Evolutionary conservation across 2,329 filamentous ascomycete genomes (phyloP), one percentile per base, ranked within the genome.

Genomic region (Colletotrichum cuscutae): DNA sequence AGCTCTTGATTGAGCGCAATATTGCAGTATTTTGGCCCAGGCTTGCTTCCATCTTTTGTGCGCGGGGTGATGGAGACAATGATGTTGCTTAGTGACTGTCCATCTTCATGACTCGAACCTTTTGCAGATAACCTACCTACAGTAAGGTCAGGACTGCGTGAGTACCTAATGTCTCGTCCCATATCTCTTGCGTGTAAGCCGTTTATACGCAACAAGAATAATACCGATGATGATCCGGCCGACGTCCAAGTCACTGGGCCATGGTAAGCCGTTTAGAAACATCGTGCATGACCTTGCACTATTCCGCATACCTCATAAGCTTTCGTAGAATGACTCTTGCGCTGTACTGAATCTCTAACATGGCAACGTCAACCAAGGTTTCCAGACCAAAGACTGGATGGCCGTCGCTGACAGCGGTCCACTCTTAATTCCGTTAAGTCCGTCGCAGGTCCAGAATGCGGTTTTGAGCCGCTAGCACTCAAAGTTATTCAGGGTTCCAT

Each of bases 361-460:
- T 32, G 11, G 32, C 57, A 30, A 62, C 22, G 63, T 68, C 57
- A 49, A 57, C 54, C n/a, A 54, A 35, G 54, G 24, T 37, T 59
- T 46, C 13, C 30, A 15, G 42, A 12, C 24, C 13, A 42, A 37
- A 57, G 42, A 42, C 60, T 30, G 30, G 24, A 59, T 19, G 54
- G 35, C 37, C 15, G 37, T 30, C 54, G 24, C 42, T 54, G 37
- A 22, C 64, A 26, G 22, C 26, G 22, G 13, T n/a, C 59, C 59
- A 59, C 30, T 49, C 15, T 70, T 70, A 46, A 60, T 32, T 72
- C 70, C 70, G 67, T 70, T 70, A 72, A 57, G 53, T 70, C 70
- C 66, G 70, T 35, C 54, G 66, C 70, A 72, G 59, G 54, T 70
- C 65, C 42, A 64, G 69, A 63, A 42, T 4, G 19, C 22, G 56